Evolutionary conservation across 192 early-diverging fungal species (phyloP).

Genomic region (Coemansia sp.): DNA sequence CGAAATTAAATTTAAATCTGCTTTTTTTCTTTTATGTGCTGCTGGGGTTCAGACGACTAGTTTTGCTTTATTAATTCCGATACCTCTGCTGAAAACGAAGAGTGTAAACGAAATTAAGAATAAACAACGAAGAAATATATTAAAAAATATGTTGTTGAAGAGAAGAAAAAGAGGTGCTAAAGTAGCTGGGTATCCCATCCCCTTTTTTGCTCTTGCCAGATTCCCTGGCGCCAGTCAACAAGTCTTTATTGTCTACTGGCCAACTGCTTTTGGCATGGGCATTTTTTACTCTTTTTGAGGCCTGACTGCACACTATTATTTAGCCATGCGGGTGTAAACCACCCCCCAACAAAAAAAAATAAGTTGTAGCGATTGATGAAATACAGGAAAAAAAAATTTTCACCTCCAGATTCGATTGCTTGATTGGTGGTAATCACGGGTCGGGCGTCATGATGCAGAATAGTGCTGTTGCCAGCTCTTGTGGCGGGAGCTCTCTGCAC

Average conservation of each 20-base stretch:
- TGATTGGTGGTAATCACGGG: constrained; percentile 8
- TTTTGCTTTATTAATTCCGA: constrained; percentile 25
- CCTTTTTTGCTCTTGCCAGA: background rate
- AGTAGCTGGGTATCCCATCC: background rate
- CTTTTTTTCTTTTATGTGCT: constrained; percentile 20
- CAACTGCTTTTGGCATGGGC: too few relatives aligned
- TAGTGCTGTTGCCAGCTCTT: constrained; percentile 29
- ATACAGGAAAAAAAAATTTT: constrained; percentile 20
- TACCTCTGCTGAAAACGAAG: constrained; percentile 24
- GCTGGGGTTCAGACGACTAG: constrained; percentile 5
- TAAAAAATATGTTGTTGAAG: constrained; percentile 18
- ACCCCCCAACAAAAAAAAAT: too few relatives aligned
- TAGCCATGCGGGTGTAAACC: background rate
- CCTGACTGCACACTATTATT: constrained; percentile 2
- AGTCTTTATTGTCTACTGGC: too few relatives aligned
- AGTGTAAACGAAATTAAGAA: constrained; percentile 28
- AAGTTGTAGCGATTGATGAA: too few relatives aligned
- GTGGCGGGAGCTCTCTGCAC: constrained; percentile 21
- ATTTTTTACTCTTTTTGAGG: background rate
- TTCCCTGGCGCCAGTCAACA: too few relatives aligned
- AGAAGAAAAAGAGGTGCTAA: constrained; percentile 20
- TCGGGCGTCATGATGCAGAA: constrained; percentile 17
- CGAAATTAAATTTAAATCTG: constrained; percentile 1
- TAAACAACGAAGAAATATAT: constrained; percentile 15
- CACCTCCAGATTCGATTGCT: constrained; percentile 6